phyloP scores from a whole-genome alignment of 352 stramenopile species.

The Phytophthora melonis region DNA sequence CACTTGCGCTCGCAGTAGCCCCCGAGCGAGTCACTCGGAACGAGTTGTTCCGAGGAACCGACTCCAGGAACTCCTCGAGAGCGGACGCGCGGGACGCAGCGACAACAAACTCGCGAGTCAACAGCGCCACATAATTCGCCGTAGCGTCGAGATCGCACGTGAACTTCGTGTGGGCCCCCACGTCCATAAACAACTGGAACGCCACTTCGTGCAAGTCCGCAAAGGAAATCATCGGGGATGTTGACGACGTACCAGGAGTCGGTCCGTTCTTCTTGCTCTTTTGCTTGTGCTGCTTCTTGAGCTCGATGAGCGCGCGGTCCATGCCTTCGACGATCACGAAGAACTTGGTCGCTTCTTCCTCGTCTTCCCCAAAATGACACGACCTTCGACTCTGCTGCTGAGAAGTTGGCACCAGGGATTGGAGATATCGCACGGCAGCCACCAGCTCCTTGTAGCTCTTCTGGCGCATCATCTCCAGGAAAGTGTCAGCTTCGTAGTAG shows the following conservation, averaged over 20 bases:
- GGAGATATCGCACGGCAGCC: constrained; percentile 40
- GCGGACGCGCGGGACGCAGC: constrained; percentile 45
- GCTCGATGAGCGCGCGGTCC: constrained; percentile 60
- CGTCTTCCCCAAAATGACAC: not conserved
- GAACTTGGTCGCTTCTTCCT: constrained; percentile 39
- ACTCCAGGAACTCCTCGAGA: constrained; percentile 68
- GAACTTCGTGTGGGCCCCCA: constrained; percentile 68
- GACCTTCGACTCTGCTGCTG: not conserved
- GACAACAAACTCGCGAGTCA: constrained; percentile 67
- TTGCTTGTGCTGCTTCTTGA: constrained; percentile 50
- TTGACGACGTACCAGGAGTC: not conserved
- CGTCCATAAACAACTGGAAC: constrained; percentile 78
- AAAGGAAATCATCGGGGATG: constrained; percentile 43
- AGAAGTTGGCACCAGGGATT: constrained; percentile 25
- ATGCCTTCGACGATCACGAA: constrained; percentile 73
- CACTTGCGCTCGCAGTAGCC: constrained; percentile 54
- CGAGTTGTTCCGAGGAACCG: constrained; percentile 62
- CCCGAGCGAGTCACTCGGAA: constrained; percentile 61
- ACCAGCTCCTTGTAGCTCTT: constrained; percentile 52
- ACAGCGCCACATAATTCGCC: constrained; percentile 58
- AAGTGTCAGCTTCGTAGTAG: constrained; percentile 53
- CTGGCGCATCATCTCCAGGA: constrained; percentile 50
- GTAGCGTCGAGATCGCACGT: constrained; percentile 64
- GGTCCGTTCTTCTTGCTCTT: constrained; percentile 38
- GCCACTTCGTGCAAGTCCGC: constrained; percentile 67